Base-by-base conservation (phyloP, 805 yeast species). In the Ascoidea asiatica region DNA sequence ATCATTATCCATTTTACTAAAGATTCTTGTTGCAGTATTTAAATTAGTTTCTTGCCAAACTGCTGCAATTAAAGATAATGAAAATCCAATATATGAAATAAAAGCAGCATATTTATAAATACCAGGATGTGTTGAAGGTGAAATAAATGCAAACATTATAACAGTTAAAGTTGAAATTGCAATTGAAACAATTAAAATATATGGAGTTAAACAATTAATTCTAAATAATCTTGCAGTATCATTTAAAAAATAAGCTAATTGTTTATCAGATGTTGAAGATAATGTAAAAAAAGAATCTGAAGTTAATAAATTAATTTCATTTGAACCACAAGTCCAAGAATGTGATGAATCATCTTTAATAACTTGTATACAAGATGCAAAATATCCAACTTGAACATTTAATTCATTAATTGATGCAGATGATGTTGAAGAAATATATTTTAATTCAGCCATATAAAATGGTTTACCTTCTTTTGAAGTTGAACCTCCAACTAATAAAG, bases 21-120 rank as follows among this genome's bases (percentile, higher is more conserved):
- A 19, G 21, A 49, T 19, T n/a, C 47, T 46, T 13, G 44, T 45
- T 17, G 50, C 48, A 19, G 52, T 49, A 17, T 47, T 8, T 23
- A 49, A 41, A 35, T 49, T 49, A 11, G 52, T 49, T 38, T 49
- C 52, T 41, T 49, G 52, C 52, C 52, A 49, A 11, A 49, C 46
- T 13, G 52, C 52, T 20, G 52, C 52, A 4, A 49, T 50, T 33
- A 49, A 44, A 8, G 50, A 43, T 20, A 45, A 44, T 5, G 52
- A 48, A 45, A 49, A 49, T 5, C 46, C 48, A n/a, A 49, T 37
- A 43, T 46, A 49, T 20, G 48, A 44, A 36, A 49, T 41, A 19
- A 49, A 40, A 15, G 52, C 49, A 17, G 50, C 44, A 43, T 44
- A 44, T 23, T 45, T 49, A 40, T 49, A 49, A 36, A 49, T 41